These are phyloP conservation scores for Vitis amurensis DNA, from an alignment of 164 flowering plant genomes.

Conservation along the genomic window DNA sequence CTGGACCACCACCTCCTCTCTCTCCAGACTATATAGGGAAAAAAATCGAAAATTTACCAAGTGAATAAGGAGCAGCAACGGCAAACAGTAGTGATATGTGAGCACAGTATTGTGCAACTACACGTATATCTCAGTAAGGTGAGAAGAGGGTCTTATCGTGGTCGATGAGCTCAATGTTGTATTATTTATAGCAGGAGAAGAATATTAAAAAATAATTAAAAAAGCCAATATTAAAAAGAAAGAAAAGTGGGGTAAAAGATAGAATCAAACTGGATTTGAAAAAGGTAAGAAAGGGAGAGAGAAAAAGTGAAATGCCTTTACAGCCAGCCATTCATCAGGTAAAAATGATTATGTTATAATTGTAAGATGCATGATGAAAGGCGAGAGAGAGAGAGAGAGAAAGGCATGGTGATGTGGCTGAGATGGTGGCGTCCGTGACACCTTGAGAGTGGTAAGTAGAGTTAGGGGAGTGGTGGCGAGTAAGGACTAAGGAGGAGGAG, in stretches of 20 bases:
- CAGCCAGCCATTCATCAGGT: constrained; percentile 17
- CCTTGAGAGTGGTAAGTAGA: constrained; percentile 5
- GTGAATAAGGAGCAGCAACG: no score
- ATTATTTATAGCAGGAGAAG: constrained; percentile 10
- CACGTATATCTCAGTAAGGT: no score
- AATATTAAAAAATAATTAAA: neutral
- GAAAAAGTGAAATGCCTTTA: constrained; percentile 29
- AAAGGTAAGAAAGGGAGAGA: neutral
- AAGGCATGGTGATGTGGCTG: constrained; percentile 20
- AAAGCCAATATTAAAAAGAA: neutral
- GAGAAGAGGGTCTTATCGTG: neutral
- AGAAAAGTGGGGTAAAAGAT: neutral
- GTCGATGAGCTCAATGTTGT: neutral
- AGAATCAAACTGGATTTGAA: constrained; percentile 1
- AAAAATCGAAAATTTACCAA: no score
- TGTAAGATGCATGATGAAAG: constrained; percentile 1
- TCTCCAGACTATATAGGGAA: neutral
- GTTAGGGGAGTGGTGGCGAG: neutral
- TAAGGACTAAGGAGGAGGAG: no score
- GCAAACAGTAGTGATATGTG: neutral
- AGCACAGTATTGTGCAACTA: neutral
- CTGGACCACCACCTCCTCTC: constrained; percentile 39
- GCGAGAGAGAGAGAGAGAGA: constrained; percentile 9
- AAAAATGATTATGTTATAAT: constrained; percentile 34
- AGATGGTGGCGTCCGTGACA: constrained; percentile 24